phyloP scores from a whole-genome alignment of 345 rosid genomes.

The Atalantia buxifolia region DNA sequence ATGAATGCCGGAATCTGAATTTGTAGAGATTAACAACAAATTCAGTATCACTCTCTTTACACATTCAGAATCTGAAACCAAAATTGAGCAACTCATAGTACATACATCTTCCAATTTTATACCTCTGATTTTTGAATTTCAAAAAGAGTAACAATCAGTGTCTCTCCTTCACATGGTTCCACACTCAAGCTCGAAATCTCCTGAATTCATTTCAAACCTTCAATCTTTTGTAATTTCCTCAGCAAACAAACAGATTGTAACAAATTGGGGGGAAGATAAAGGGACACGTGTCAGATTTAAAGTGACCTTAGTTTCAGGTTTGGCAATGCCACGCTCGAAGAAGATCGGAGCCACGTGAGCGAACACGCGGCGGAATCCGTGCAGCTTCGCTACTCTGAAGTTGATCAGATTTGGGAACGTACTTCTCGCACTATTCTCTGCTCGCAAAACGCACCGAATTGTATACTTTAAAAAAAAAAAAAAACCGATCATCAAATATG shows the following conservation, averaged over 20 bases:
- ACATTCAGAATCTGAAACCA: not conserved
- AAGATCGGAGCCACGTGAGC: slow-evolving; percentile 85
- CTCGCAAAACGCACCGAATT: not conserved
- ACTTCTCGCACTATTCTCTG: slow-evolving; percentile 85
- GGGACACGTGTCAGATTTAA: not conserved
- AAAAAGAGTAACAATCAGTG: slow-evolving; percentile 73
- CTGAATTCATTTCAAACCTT: slow-evolving; percentile 37
- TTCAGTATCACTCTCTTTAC: not conserved
- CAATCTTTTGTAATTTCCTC: not conserved
- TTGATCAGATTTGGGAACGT: slow-evolving; percentile 78
- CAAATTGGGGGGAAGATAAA: too few relatives aligned
- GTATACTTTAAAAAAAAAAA: not conserved
- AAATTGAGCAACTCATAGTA: not conserved
- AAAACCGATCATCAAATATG: not conserved
- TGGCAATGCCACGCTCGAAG: slow-evolving; percentile 95
- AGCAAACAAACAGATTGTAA: not conserved
- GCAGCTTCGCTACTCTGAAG: slow-evolving; percentile 73
- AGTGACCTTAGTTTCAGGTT: slow-evolving; percentile 72
- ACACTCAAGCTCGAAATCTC: slow-evolving; percentile 87
- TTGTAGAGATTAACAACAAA: slow-evolving; percentile 1
- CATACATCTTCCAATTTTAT: not conserved
- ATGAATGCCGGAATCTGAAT: slow-evolving; percentile 84
- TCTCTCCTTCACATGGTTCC: slow-evolving; percentile 75
- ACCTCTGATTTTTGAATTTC: slow-evolving; percentile 80
- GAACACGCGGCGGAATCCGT: slow-evolving; percentile 79